Base-by-base conservation (phyloP, 768 basidiomycete species). In the Termitomyces heimii region DNA sequence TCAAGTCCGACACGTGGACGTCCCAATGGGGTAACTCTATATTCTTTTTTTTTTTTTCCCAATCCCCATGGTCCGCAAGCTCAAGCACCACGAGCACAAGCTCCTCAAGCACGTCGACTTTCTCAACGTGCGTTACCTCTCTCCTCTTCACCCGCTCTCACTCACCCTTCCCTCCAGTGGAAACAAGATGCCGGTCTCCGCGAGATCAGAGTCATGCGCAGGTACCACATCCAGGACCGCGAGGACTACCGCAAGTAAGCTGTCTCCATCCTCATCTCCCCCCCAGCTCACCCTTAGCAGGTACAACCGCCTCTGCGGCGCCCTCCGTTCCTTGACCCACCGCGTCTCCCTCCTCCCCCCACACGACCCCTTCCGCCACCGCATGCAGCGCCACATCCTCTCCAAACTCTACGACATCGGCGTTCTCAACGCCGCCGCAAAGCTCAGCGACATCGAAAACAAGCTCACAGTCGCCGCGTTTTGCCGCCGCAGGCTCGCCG, bases 361-460 rank as follows among this genome's bases (percentile, higher is more conserved):
- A 0, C 84, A 92, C 63, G 96, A 98, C 71, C 90, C 94, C 3
- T 92, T 92, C 71, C 83, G 96, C 20, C 60, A 84, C 5, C 82
- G 86, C 55, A 92, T 91, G 84, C 90, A 99, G 73, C 83, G 74
- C 44, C 87, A 92, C 64, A 77, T 98, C 22, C 83, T 99, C 53
- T 88, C 91, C 59, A 98, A 98, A 71, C 83, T 98, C 59, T 99
- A 98, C 73, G 97, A 99, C 72, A 92, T 96, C 79, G 97, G 96
- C 57, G 84, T 98, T 54, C 81, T 99, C 58, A 91, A 89, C 68
- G 77, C 89, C 9, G 75, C 86, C 16, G 86, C 93, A 32, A 97
- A 97, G 69, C 83, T 98, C 62, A 91, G 88, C 65, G 96, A 99
- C 67, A 80, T 98, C 49, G 94, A 98, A 70, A 98, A 93, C 75